phyloP scores from a whole-genome alignment of 176 grass and related monocot genomes.

The Thinopyrum elongatum region DNA sequence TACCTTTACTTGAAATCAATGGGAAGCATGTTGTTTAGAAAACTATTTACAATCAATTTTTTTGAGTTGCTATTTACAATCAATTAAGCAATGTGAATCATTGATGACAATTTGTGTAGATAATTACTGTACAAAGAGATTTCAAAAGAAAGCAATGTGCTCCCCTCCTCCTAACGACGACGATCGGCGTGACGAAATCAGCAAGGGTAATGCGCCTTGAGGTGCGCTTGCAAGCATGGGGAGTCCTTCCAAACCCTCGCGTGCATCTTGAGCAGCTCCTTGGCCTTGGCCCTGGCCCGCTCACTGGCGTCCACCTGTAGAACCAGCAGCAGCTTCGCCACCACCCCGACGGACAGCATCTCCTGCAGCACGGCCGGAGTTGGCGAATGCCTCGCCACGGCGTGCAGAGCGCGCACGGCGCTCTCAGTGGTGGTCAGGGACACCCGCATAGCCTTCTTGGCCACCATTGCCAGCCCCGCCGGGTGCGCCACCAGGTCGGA shows the following conservation, averaged over 20 bases:
- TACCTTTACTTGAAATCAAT: too few species aligned
- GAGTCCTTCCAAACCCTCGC: conserved; percentile 83
- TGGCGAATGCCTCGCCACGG: conserved; percentile 48
- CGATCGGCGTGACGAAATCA: neutral
- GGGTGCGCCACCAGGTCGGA: conserved; percentile 55
- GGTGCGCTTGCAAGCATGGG: conserved; percentile 51
- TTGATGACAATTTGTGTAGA: neutral
- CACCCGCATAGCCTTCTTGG: conserved; percentile 67
- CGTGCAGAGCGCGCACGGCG: conserved; percentile 59
- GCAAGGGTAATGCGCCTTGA: conserved; percentile 48
- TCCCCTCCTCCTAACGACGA: conserved; percentile 11
- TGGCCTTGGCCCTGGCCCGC: conserved; percentile 47
- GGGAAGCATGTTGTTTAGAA: too few species aligned
- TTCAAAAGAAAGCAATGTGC: neutral
- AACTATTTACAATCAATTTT: too few species aligned
- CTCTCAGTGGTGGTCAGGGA: conserved; percentile 39
- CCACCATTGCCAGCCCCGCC: conserved; percentile 65
- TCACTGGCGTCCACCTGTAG: conserved; percentile 44
- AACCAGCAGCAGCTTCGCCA: conserved; percentile 60
- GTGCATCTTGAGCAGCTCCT: conserved; percentile 66
- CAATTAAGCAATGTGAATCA: neutral
- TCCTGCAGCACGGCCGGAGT: conserved; percentile 59
- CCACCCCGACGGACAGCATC: conserved; percentile 73
- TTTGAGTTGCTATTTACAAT: neutral
- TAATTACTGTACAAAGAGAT: neutral